Base-by-base conservation (phyloP, 2,329 filamentous ascomycete species). In the Phoma sp. region DNA sequence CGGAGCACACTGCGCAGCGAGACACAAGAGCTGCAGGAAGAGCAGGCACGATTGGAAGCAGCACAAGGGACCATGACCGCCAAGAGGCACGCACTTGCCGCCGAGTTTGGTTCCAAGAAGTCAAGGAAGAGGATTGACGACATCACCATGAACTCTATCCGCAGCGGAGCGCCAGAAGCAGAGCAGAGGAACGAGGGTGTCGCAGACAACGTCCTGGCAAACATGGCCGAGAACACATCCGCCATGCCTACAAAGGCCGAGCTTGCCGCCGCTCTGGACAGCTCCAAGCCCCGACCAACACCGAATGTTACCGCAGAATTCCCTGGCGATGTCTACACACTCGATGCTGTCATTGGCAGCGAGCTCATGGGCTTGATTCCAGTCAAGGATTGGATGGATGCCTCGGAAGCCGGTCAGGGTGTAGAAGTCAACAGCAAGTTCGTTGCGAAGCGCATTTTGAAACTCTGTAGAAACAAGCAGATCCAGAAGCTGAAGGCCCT, bases 61-160 rank as follows among this genome's bases (percentile, higher is more conserved):
- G 62, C 56, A 7, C 69, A 63, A 53, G 65, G 50, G 51, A 74
- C 61, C 37, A 83, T 83, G 66, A 77, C 83, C 65, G 84, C 88
- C 23, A 83, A 84, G 68, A 85, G 84, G 63, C 87, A 86, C 64
- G 84, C 87, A 2, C 85, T 96, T 11, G 90, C 89, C 33, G 83
- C 90, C 65, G 86, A 88, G 26, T 96, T 96, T 67, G 91, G 91
- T 72, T 93, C 90, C 21, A 92, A 91, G 79, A 93, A 93, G 76
- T 89, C 91, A 18, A 89, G 87, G 80, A 93, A 93, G 77, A 88
- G 86, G 1, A 86, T 95, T 62, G 81, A 83, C 23, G 84, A 87
- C 50, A 81, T 84, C 59, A 86, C 86, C 2, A 82, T 90, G 65
- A 92, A 93, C 68, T 88, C 89, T 15, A 91, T 93, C 62, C 69